These are phyloP conservation scores for Candida glaebosa DNA, from an alignment of 805 yeast genomes.

Conservation along the genomic window DNA sequence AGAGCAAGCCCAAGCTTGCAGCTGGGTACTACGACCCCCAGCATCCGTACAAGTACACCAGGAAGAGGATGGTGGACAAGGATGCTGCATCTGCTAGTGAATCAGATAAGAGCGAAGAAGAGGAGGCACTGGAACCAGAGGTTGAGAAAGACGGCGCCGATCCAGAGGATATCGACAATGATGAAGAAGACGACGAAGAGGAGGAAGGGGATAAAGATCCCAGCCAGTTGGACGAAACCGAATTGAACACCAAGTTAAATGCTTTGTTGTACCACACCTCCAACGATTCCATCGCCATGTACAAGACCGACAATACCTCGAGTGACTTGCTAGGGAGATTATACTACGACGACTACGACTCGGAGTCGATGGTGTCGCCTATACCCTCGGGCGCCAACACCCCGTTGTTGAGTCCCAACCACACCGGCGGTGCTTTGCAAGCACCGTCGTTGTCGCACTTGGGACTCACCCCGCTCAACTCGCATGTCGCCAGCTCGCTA, in stretches of 20 bases:
- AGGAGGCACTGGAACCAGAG: too few species aligned
- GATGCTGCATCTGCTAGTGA: neutral
- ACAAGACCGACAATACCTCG: slow-evolving; percentile 33
- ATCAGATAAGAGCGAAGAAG: neutral
- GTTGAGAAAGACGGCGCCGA: neutral
- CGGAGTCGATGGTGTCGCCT: slow-evolving; percentile 23
- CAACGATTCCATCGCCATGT: slow-evolving; percentile 35
- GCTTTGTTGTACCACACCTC: slow-evolving; percentile 37
- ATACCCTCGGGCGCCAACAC: slow-evolving; percentile 14
- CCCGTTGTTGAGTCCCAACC: slow-evolving; percentile 15
- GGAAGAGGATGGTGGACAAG: slow-evolving; percentile 4
- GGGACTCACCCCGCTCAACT: slow-evolving; percentile 9
- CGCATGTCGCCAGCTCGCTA: slow-evolving; percentile 5
- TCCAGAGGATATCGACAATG: slow-evolving; percentile 2
- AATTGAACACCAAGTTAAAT: slow-evolving; percentile 34
- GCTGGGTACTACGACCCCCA: slow-evolving; percentile 4
- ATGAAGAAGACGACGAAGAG: slow-evolving; percentile 4
- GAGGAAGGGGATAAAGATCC: slow-evolving; percentile 10
- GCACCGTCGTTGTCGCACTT: slow-evolving; percentile 5
- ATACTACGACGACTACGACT: slow-evolving; percentile 42
- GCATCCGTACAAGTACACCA: neutral
- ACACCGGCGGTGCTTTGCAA: slow-evolving; percentile 6
- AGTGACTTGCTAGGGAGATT: slow-evolving; percentile 40
- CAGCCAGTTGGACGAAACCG: slow-evolving; percentile 22
- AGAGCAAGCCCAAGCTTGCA: slow-evolving; percentile 1